These are phyloP conservation scores for Penicillium sp. DNA, from an alignment of 2,329 filamentous ascomycete species.

Conservation along the genomic window DNA sequence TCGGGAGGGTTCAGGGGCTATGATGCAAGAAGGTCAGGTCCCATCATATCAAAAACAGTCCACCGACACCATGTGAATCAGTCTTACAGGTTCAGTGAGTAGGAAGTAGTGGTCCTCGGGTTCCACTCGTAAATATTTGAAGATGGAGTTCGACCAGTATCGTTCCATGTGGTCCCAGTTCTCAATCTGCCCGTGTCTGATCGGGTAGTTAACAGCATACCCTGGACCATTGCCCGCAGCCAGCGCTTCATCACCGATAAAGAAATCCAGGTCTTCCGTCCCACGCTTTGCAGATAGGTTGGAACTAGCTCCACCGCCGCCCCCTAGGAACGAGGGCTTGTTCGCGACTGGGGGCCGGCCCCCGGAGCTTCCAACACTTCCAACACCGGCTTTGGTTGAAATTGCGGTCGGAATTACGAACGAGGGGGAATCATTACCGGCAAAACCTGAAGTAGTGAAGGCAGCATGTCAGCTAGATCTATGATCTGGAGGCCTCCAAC, in stretches of 20 bases:
- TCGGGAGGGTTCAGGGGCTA: constrained; percentile 96
- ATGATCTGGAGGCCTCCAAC: constrained; percentile 11
- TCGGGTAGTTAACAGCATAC: constrained; percentile 96
- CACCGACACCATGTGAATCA: not conserved
- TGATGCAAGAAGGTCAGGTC: constrained; percentile 6
- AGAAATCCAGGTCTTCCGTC: constrained; percentile 97
- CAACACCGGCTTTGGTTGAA: constrained; percentile 79
- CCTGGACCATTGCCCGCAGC: constrained; percentile 80
- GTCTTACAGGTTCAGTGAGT: constrained; percentile 85
- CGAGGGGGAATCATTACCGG: constrained; percentile 97
- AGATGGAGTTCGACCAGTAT: constrained; percentile 99
- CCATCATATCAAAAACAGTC: not conserved
- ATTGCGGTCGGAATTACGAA: constrained; percentile 99
- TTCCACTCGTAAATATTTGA: constrained; percentile 97
- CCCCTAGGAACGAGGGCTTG: constrained; percentile 92
- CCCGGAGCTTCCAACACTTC: constrained; percentile 69
- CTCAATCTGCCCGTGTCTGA: constrained; percentile 96
- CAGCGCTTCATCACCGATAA: constrained; percentile 95
- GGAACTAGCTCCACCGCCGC: constrained; percentile 77
- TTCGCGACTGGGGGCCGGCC: constrained; percentile 87
- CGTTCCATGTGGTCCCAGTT: constrained; percentile 99
- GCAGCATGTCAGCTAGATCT: constrained; percentile 36
- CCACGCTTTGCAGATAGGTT: constrained; percentile 89
- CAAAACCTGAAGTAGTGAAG: constrained; percentile 69
- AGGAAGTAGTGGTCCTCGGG: constrained; percentile 99